A percentile compares a stretch with the other conserved stretches of the same genome.
Conservation (phyloP, 768 basidiomycete genomes). For the Suillus placidus region DNA sequence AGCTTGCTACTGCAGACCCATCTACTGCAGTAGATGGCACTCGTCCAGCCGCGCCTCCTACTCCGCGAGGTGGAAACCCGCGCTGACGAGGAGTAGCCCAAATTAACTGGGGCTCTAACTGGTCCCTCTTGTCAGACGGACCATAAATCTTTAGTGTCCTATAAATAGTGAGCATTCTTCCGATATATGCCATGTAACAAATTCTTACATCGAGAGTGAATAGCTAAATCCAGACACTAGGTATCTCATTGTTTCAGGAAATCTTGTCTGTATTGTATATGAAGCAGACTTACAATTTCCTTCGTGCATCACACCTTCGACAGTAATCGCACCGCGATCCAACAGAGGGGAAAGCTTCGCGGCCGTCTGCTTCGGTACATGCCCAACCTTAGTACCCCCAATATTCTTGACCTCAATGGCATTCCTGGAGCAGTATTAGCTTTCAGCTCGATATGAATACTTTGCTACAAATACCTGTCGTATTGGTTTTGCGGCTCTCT, state of each 20-base stretch:
- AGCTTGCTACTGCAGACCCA: conserved; percentile 14
- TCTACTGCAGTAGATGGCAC: conserved; percentile 18
- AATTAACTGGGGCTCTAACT: conserved; percentile 64
- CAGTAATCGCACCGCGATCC: conserved; percentile 60
- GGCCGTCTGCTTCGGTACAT: conserved; percentile 66
- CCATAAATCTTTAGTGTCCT: conserved; percentile 78
- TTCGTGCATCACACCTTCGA: conserved; percentile 69
- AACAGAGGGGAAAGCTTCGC: conserved; percentile 68
- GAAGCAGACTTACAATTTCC: conserved; percentile 58
- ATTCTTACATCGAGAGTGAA: conserved; percentile 61
- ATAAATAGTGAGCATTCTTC: conserved; percentile 1
- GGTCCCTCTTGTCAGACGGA: conserved; percentile 54
- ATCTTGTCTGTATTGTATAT: not conserved
- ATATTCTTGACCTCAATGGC: conserved; percentile 86
- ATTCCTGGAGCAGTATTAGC: conserved; percentile 47
- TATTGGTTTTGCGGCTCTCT: conserved; percentile 69
- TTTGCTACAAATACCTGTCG: conserved; percentile 53
- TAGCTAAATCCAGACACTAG: conserved; percentile 51
- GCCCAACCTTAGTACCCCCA: conserved; percentile 73
- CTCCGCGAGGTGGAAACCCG: conserved; percentile 46
- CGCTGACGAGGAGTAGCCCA: conserved; percentile 77
- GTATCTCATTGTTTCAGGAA: conserved; percentile 10
- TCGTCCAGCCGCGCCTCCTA: conserved; percentile 19
- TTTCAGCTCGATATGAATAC: not conserved
- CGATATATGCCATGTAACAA: not conserved